Evolutionary conservation across 164 flowering plant genomes (phyloP), one percentile per base, ranked within the genome.

Genomic region (Nelumbo lutea): DNA sequence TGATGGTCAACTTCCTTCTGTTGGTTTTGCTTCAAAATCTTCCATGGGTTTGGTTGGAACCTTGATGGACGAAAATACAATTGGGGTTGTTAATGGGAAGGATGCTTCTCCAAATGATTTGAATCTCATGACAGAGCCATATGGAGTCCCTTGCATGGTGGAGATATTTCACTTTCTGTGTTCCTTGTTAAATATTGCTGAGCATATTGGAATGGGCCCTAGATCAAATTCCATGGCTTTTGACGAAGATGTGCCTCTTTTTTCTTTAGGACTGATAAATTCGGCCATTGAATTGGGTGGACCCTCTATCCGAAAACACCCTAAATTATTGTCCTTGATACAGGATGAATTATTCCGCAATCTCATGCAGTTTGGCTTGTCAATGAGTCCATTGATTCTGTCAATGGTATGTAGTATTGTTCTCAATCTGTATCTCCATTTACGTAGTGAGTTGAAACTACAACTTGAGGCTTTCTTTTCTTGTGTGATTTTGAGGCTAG

Each of bases 391-490:
- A 39, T 56, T 81, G 3, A 74, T 78, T 55, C 74, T 81, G 52
- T 81, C 83, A 10, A 74, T 76, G 79, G 79, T 81, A 9, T 81
- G 81, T 62, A 76, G 78, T 70, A 72, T 81, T 55, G 78, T 81
- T 55, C 78, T 81, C 57, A 81, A 81, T 64, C 79, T 81, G 64
- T 81, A 78, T 64, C 81, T 71, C 58, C 79, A 81, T 72, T 60
- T 78, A 70, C 72, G 81, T 59, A 61, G 46, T 42, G 79, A 81
- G 45, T 70, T 81, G 43, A 81, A 81, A 64, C 68, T 81, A 51
- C 83, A 81, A 66, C 78, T 81, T 9, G 83, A 81, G 71, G 81
- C 81, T 64, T 81, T 81, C 79, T 74, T 81, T 43, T 76, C 81
- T 10, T 81, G 79, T 67, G 75, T 78, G 60, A 65, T 81, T n/a